These are phyloP conservation scores for Ophiocordyceps sinensis DNA, from an alignment of 2,329 filamentous ascomycete species.

Conservation along the genomic window DNA sequence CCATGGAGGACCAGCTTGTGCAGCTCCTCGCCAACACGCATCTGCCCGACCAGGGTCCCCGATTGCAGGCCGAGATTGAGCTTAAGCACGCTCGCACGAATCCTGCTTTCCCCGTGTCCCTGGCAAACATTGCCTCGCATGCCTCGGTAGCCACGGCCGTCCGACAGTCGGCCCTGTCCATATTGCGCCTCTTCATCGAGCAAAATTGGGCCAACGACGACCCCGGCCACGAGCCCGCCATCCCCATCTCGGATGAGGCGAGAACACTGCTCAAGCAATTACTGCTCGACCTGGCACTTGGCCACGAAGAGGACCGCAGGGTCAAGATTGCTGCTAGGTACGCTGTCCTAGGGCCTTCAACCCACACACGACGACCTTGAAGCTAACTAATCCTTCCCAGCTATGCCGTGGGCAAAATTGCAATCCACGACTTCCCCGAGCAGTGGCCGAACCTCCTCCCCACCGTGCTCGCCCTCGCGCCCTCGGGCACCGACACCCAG, in stretches of 20 bases:
- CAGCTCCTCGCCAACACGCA: slow-evolving; percentile 80
- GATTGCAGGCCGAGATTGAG: slow-evolving; percentile 76
- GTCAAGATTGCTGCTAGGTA: slow-evolving; percentile 82
- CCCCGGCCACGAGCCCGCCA: slow-evolving; percentile 46
- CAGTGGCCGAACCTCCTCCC: slow-evolving; percentile 87
- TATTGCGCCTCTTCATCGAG: slow-evolving; percentile 71
- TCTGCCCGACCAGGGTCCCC: slow-evolving; percentile 56
- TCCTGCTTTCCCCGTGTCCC: slow-evolving; percentile 60
- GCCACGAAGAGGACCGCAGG: slow-evolving; percentile 62
- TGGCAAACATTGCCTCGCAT: slow-evolving; percentile 71
- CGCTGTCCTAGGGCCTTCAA: slow-evolving; percentile 10
- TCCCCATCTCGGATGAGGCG: slow-evolving; percentile 57
- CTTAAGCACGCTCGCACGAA: slow-evolving; percentile 56
- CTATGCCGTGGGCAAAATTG: slow-evolving; percentile 81
- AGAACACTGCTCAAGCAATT: slow-evolving; percentile 60
- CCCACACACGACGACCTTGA: no score
- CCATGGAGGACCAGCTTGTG: slow-evolving; percentile 87
- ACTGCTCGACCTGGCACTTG: slow-evolving; percentile 65
- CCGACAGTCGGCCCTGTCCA: slow-evolving; percentile 69
- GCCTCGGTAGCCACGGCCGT: slow-evolving; percentile 56
- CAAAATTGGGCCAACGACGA: slow-evolving; percentile 69
- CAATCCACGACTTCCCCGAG: slow-evolving; percentile 82
- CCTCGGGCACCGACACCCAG: slow-evolving; percentile 60
- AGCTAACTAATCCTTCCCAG: slow-evolving; percentile 16
- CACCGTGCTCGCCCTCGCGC: slow-evolving; percentile 62